phyloP scores from a whole-genome alignment of 78 protist species.

The Dictyostelium purpureum region DNA sequence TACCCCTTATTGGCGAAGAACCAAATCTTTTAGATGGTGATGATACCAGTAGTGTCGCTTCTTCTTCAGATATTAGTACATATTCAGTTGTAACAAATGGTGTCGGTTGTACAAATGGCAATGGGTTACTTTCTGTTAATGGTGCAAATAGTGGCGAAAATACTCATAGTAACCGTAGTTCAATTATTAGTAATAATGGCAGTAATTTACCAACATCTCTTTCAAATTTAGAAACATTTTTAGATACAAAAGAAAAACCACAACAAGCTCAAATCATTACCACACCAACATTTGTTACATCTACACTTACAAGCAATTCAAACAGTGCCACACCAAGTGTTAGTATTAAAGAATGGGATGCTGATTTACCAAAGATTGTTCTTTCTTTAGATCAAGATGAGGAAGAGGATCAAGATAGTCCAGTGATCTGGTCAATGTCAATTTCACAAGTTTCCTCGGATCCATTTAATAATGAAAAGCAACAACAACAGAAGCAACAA shows the following conservation, averaged over 20 bases:
- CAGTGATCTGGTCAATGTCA: conserved; percentile 57
- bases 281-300: neutral
- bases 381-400: conserved; percentile 8
- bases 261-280: too few relatives aligned
- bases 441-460: conserved; percentile 5
- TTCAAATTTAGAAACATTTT: conserved; percentile 11
- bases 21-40: neutral
- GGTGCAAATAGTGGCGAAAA: too few relatives aligned
- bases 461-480: conserved; percentile 38
- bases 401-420: conserved; percentile 8
- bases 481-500: neutral
- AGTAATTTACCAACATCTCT: neutral
- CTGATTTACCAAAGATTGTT: conserved; percentile 33
- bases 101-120: neutral
- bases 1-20: neutral
- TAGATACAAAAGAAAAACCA: conserved; percentile 1
- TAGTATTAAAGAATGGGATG: neutral
- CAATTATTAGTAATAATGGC: neutral
- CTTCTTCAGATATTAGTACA: neutral
- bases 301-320: neutral
- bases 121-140: neutral
- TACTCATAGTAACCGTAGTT: conserved; percentile 20
- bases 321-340: neutral
- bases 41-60: neutral
- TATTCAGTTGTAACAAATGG: too few relatives aligned